Base-by-base conservation (phyloP, 371 early-diverging fungal genomes). In the Dentiscutata heterogama region DNA sequence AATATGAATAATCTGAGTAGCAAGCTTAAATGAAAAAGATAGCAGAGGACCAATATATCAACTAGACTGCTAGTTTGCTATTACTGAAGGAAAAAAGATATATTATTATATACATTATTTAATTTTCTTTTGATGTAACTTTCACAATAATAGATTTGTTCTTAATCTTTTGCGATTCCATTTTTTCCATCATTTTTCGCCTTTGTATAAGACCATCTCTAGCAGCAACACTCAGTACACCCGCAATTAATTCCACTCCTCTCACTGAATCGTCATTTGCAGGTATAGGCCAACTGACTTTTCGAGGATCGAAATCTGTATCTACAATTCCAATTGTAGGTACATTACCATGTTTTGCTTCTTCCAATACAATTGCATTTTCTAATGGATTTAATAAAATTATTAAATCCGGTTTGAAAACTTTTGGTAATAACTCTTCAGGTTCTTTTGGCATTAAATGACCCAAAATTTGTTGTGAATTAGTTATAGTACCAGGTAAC, bases 231-330 rank as follows among this genome's bases (percentile, higher is more conserved):
- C 95, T 92, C 42, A 99, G 84, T 1, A 96, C 92, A 39, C 93
- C 93, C n/a, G 97, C 95, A 11, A 98, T 88, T 42, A 97, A 86
- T 76, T 94, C 93, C 20, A 98, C 92, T 67, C 94, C 94, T 18
- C 92, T 87, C 42, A 95, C 85, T 0, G 95, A 91, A 86, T 99
- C 99, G 84, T 99, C 99, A 86, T 99, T 98, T 61, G 94, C 98
- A 2, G 99, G 98, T 58, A 99, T 96, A n/a, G 98, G 96, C 86
- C 97, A 99, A 8, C 96, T 94, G 53, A 98, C 97, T 20, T 83
- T 84, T 20, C 92, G 89, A 63, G 99, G 98, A 86, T 98, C 95
- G 83, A 93, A 94, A 88, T 99, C 96, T 56, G 98, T 96, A 85
- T 99, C 99, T 61, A 95, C 92, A 75, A 99, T 89, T 64, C 95